These are phyloP conservation scores for Juglanconis sp. DNA, from an alignment of 2,329 filamentous ascomycete species.

Conservation along the genomic window DNA sequence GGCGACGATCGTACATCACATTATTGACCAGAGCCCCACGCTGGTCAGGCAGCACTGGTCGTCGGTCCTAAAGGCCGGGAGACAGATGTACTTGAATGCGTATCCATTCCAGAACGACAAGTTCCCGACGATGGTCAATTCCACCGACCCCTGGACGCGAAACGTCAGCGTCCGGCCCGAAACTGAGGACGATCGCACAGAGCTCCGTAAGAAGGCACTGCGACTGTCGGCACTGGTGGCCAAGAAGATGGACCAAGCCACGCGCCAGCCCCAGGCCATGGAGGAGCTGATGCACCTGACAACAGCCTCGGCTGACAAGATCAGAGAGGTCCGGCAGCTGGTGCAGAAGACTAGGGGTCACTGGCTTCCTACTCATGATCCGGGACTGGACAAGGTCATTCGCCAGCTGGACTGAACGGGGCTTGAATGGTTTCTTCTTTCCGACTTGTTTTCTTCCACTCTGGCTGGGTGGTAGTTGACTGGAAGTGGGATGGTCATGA, in stretches of 20 bases:
- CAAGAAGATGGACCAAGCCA: conserved; percentile 43
- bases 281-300: conserved; percentile 46
- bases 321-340: conserved; percentile 49
- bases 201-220: conserved; percentile 45
- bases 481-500: too few relatives aligned
- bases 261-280: conserved; percentile 42
- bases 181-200: conserved; percentile 4
- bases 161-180: neutral
- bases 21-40: conserved; percentile 44
- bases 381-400: neutral
- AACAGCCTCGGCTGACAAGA: conserved; percentile 49
- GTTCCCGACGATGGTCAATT: neutral
- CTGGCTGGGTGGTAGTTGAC: too few relatives aligned
- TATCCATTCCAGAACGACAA: neutral
- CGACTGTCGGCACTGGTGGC: conserved; percentile 48
- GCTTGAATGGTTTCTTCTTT: too few relatives aligned
- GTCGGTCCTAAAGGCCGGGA: conserved; percentile 45
- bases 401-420: neutral
- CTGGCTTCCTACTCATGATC: conserved; percentile 40
- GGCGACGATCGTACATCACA: conserved; percentile 44
- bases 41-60: conserved; percentile 46
- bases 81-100: conserved; percentile 33
- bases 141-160: neutral
- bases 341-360: conserved; percentile 47
- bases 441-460: too few relatives aligned